Evolutionary conservation across 108 stramenopile genomes (phyloP).

Genomic region (Nannochloropsis oceanica): DNA sequence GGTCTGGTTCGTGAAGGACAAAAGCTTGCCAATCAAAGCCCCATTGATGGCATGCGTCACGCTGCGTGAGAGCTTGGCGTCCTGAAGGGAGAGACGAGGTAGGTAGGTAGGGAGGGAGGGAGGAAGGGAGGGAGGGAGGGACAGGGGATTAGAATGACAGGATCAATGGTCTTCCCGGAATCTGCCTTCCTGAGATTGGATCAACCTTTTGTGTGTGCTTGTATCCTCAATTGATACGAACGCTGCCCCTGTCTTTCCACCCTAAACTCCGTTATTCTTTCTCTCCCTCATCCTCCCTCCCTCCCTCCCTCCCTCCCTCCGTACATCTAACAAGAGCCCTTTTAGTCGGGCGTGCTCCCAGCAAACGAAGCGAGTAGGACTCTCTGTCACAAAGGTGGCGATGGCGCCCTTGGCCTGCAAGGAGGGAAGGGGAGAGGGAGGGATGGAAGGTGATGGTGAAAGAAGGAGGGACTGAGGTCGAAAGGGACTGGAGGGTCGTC

Average conservation of each 20-base stretch:
- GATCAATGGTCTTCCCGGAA: too few relatives aligned
- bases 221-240: too few relatives aligned
- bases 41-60: background rate
- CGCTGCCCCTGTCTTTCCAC: too few relatives aligned
- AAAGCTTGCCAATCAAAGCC: background rate
- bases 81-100: background rate
- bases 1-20: background rate
- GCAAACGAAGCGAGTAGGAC: background rate
- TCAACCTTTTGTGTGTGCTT: too few relatives aligned
- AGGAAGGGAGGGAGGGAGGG: too few relatives aligned
- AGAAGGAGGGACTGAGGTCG: background rate
- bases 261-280: too few relatives aligned
- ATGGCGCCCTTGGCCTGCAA: background rate
- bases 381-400: background rate
- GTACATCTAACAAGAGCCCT: background rate
- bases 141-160: too few relatives aligned
- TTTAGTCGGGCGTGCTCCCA: background rate
- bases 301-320: background rate
- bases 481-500: background rate
- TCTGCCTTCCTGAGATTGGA: too few relatives aligned
- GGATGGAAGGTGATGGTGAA: background rate
- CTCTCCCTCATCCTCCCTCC: too few relatives aligned
- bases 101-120: background rate
- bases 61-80: background rate
- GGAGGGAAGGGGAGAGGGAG: background rate